Conservation (phyloP, 768 basidiomycete species). For the Leccinum broughii region DNA sequence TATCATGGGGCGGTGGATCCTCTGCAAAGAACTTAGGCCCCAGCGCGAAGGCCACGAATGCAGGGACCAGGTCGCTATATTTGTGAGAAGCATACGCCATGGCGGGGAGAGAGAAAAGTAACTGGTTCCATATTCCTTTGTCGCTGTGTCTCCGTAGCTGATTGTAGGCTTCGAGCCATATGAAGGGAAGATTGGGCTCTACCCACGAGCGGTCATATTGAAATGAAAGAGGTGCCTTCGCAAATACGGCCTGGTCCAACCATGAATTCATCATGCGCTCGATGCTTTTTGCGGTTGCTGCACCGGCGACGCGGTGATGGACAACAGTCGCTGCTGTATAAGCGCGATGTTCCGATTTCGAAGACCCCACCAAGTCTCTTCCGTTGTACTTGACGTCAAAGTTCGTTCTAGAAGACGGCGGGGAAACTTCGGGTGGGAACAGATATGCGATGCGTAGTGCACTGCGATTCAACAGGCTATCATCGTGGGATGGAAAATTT, state of each 20-base stretch:
- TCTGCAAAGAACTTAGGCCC: slow-evolving; percentile 7
- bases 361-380: slow-evolving; percentile 8
- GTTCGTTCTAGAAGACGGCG: not conserved
- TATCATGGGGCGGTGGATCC: slow-evolving; percentile 19
- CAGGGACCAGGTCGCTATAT: slow-evolving; percentile 19
- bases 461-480: slow-evolving; percentile 20
- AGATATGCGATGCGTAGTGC: slow-evolving; percentile 17
- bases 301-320: not conserved
- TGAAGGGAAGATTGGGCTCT: slow-evolving; percentile 10
- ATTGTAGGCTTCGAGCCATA: slow-evolving; percentile 34
- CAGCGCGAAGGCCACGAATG: slow-evolving; percentile 34
- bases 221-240: slow-evolving; percentile 7
- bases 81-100: slow-evolving; percentile 30
- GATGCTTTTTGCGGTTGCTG: not conserved
- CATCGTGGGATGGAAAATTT: slow-evolving; percentile 6
- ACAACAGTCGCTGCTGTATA: slow-evolving; percentile 16
- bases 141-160: slow-evolving; percentile 17
- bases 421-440: slow-evolving; percentile 15
- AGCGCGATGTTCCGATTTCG: slow-evolving; percentile 16
- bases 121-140: slow-evolving; percentile 13
- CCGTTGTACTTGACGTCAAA: slow-evolving; percentile 14
- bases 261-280: slow-evolving; percentile 12
- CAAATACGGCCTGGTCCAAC: not conserved
- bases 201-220: slow-evolving; percentile 35
- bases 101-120: slow-evolving; percentile 36